A percentile compares a stretch with the other conserved stretches of the same genome.
These are phyloP conservation scores for Lophiotrema nucula DNA, from an alignment of 495 filamentous ascomycete genomes.

Conservation along the genomic window DNA sequence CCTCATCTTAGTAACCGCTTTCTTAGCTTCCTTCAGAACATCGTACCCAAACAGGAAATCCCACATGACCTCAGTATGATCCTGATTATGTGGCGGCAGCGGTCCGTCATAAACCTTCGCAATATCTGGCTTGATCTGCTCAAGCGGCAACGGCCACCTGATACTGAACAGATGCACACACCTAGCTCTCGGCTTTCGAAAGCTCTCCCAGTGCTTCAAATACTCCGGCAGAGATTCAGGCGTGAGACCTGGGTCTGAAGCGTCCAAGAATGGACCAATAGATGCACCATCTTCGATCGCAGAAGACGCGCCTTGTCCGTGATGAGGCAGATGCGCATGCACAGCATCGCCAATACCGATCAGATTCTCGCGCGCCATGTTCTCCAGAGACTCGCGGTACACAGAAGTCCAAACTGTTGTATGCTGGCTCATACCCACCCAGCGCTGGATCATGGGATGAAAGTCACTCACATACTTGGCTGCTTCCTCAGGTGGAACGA, in stretches of 20 bases:
- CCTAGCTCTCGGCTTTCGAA: neutral
- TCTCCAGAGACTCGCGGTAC: neutral
- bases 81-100: no score
- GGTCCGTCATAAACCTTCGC: no score
- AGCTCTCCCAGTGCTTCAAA: neutral
- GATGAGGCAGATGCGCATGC: neutral
- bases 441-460: neutral
- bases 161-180: neutral
- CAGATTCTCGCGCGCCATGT: neutral
- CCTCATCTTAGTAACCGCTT: no score
- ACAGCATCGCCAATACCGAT: neutral
- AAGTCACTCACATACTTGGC: neutral
- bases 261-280: neutral
- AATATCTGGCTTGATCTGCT: no score
- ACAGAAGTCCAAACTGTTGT: neutral
- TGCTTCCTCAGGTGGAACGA: neutral
- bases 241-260: neutral
- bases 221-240: neutral
- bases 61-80: no score
- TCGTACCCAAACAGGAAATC: no score
- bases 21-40: no score
- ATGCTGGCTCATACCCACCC: no score
- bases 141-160: no score
- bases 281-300: neutral
- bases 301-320: neutral